phyloP scores from a whole-genome alignment of 2,329 filamentous ascomycete genomes.

The Penicillium sp. region DNA sequence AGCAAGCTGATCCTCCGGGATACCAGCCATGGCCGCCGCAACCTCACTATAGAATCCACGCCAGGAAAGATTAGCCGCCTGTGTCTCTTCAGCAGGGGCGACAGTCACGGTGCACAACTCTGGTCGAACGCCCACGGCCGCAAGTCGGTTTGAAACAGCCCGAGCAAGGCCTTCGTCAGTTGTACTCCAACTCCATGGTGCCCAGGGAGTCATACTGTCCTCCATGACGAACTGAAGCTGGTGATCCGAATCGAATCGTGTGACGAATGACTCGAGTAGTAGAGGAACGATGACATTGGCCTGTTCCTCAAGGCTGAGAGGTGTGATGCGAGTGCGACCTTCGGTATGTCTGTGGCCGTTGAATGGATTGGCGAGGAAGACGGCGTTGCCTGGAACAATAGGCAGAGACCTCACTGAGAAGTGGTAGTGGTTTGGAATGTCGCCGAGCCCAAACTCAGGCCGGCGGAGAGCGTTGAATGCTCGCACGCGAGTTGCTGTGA shows the following conservation, averaged over 20 bases:
- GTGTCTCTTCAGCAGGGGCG: neutral
- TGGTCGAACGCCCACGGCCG: neutral
- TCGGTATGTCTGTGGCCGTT: conserved; percentile 2
- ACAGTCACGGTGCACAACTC: conserved; percentile 1
- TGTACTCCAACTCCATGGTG: conserved; percentile 6
- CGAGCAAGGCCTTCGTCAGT: neutral
- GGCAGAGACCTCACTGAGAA: conserved; percentile 5
- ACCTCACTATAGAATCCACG: neutral
- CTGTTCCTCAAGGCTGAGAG: neutral
- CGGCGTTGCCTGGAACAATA: neutral
- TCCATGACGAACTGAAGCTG: neutral
- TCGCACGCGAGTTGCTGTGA: neutral
- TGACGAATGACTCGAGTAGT: conserved; percentile 7
- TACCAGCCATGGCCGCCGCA: neutral
- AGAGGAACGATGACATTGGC: conserved; percentile 7
- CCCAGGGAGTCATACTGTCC: neutral
- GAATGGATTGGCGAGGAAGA: conserved; percentile 7
- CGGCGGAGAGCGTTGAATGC: conserved; percentile 1
- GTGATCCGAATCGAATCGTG: neutral
- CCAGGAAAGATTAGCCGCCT: neutral
- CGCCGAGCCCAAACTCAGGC: neutral
- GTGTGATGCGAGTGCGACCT: neutral
- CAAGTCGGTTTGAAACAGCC: neutral
- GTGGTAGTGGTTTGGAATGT: conserved; percentile 5
- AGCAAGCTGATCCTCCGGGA: neutral